phyloP scores from a whole-genome alignment of 129 eudicot genomes.

The Helianthus tuberosus region DNA sequence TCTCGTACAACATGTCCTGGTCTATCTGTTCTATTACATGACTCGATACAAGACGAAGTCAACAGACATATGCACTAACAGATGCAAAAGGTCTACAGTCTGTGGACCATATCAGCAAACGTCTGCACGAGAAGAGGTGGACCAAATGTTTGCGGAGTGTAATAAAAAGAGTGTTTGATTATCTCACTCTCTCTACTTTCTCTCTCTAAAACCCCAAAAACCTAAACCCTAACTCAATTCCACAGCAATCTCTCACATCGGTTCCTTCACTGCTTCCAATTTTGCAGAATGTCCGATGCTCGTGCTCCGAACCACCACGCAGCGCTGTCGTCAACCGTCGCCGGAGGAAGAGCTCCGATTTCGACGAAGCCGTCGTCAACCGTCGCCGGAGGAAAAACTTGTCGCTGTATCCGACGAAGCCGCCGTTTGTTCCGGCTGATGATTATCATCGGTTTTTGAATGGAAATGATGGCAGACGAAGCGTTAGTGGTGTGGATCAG shows the following conservation, averaged over 20 bases:
- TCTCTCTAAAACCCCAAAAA: slow-evolving; percentile 33
- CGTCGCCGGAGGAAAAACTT: slow-evolving; percentile 57
- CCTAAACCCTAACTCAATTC: slow-evolving; percentile 35
- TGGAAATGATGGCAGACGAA: slow-evolving; percentile 34
- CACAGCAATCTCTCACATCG: neutral
- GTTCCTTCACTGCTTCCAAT: neutral
- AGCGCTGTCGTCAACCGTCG: slow-evolving; percentile 48
- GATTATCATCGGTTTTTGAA: slow-evolving; percentile 78
- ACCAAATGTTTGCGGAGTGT: too few relatives aligned
- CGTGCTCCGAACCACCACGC: slow-evolving; percentile 51
- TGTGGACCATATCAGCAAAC: too few relatives aligned
- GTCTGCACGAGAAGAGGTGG: too few relatives aligned
- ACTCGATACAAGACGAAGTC: too few relatives aligned
- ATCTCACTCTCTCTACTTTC: slow-evolving; percentile 45
- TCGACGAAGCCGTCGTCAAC: too few relatives aligned
- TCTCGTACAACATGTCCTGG: too few relatives aligned
- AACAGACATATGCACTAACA: too few relatives aligned
- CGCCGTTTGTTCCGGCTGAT: slow-evolving; percentile 66
- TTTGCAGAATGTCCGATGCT: slow-evolving; percentile 43
- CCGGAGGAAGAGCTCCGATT: too few relatives aligned
- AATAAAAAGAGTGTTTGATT: too few relatives aligned
- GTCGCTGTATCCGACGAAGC: slow-evolving; percentile 65
- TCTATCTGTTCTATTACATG: too few relatives aligned
- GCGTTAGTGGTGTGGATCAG: slow-evolving; percentile 44
- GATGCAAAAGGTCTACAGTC: too few relatives aligned